Base-by-base conservation (phyloP, 1,284 basidiomycete species). In the Fomitopsis pinicola region DNA sequence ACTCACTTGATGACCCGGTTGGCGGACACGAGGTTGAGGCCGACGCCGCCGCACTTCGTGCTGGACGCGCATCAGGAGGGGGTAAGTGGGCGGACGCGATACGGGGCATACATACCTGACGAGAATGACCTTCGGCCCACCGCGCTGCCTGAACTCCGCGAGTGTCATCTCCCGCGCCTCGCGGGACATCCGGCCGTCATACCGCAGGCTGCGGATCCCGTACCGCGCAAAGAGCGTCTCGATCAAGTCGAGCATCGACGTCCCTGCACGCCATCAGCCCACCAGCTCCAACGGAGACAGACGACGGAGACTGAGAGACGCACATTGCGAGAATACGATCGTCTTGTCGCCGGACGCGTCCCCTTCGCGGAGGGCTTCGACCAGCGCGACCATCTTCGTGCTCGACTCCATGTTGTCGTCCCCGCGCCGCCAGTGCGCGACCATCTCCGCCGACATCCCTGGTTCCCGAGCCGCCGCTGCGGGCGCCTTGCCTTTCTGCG, bases 281-380 rank as follows among this genome's bases (percentile, higher is more conserved):
- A 35, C 22, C 22, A 40, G 15, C 15, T 36, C 28, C 60, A 55
- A 22, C 26, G 28, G n/a, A 22, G 38, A 14, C 35, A 42, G 10
- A 26, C 9, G 22, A 3, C 45, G 22, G 28, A 5, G 52, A 22
- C 22, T 22, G 22, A 22, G 12, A 19, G 3, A 71, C 83, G 58
- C 62, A 87, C 87, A 89, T 70, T 89, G 87, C 8, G 86, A 88
- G 71, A 86, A 89, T 42, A 81, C 78, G 45, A 89, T 89, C 2
- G 82, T 83, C 77, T 89, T 89, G 70, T 89, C 87, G 0, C 85
- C 86, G 3, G 76, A 77, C 6, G 67, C 65, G n/a, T 86, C 84
- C 82, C 84, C 87, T 66, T 85, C 77, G 67, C 82, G 80, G 62
- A 89, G 73, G 59, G 79, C 75, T 3, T 76, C 67, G 36, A 87